Evolutionary conservation across 192 early-diverging fungal species (phyloP).

Genomic region (Oehlia diaphana): DNA sequence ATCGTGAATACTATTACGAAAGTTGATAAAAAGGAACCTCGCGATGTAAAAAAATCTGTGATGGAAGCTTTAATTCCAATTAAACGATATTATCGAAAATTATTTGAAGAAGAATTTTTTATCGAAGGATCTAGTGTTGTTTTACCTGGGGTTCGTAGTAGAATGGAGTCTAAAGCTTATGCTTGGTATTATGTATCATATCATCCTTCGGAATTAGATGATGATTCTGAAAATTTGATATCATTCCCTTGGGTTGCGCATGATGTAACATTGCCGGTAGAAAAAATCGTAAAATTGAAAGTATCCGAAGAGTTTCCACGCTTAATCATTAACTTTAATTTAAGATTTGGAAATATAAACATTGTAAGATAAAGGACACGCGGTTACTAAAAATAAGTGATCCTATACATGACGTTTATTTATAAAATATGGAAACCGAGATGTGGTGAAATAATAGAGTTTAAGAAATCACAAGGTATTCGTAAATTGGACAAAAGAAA

Average conservation of each 20-base stretch:
- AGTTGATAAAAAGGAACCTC: constrained; percentile 48
- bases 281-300: not conserved
- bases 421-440: too few species aligned
- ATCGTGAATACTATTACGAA: constrained; percentile 36
- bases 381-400: too few species aligned
- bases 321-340: too few species aligned
- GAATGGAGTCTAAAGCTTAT: constrained; percentile 50
- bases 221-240: constrained; percentile 36
- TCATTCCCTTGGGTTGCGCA: constrained; percentile 54
- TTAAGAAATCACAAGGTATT: too few species aligned
- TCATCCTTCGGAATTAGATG: constrained; percentile 38
- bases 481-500: too few species aligned
- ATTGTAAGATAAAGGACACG: too few species aligned
- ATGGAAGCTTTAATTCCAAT: constrained; percentile 39
- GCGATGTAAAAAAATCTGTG: constrained; percentile 54
- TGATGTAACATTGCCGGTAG: constrained; percentile 44
- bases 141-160: constrained; percentile 5
- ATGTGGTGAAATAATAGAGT: too few species aligned
- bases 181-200: constrained; percentile 79
- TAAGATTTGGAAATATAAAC: too few species aligned
- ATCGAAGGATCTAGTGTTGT: constrained; percentile 29
- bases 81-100: constrained; percentile 39
- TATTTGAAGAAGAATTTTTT: constrained; percentile 52
- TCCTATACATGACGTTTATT: too few species aligned
- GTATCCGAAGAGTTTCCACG: too few species aligned